Evolutionary conservation across 768 basidiomycete species (phyloP).

Genomic region (Lactarius trivialis): DNA sequence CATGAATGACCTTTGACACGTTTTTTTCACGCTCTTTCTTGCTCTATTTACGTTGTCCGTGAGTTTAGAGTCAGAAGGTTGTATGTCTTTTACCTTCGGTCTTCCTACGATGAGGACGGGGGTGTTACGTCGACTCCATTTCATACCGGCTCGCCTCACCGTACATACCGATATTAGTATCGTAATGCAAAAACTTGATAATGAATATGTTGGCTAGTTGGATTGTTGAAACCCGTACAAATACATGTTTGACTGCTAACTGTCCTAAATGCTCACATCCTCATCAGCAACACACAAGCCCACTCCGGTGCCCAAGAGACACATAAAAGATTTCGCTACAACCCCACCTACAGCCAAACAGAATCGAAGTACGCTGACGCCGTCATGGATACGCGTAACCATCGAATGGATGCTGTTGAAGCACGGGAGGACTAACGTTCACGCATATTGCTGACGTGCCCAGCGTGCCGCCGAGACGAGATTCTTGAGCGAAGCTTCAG

Average conservation of each 20-base stretch:
- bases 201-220: conserved; percentile 27
- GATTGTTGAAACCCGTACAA: conserved; percentile 81
- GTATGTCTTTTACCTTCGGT: background rate
- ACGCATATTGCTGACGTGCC: conserved; percentile 82
- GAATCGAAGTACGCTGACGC: conserved; percentile 11
- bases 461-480: conserved; percentile 88
- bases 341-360: conserved; percentile 17
- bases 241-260: conserved; percentile 31
- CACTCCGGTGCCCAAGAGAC: conserved; percentile 18
- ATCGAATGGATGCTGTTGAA: conserved; percentile 85
- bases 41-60: background rate
- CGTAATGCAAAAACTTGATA: conserved; percentile 3
- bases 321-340: conserved; percentile 17
- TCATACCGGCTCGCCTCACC: background rate
- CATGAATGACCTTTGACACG: background rate
- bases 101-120: background rate
- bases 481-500: conserved; percentile 81
- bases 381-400: conserved; percentile 47
- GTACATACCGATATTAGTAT: background rate
- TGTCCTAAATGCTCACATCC: conserved; percentile 10
- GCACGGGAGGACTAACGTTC: conserved; percentile 50
- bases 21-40: background rate
- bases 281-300: conserved; percentile 7
- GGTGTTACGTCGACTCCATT: background rate
- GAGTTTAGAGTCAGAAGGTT: background rate